Evolutionary conservation across 75 land plant genomes (phyloP), one percentile per base, ranked within the genome.

Genomic region (Cunninghamia lanceolata): DNA sequence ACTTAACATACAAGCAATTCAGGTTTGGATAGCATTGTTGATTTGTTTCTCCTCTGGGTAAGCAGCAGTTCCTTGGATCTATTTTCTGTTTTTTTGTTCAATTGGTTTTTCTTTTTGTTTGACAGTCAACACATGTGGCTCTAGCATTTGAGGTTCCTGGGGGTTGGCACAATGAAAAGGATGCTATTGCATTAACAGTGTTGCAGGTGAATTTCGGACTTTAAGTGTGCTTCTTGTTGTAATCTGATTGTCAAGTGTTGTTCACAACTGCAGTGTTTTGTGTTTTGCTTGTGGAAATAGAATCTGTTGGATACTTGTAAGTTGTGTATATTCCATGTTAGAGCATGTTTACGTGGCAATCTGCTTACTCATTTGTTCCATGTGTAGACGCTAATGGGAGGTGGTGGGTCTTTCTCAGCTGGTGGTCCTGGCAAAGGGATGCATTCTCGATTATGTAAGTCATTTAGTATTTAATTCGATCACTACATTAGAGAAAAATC

Each of bases 101-200:
- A 34, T 1, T 19, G 52, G 3, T 85, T 83, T 87, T 34, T 36
- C 11, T 86, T 86, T 52, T 28, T 63, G 28, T 40, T 46, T 36
- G 84, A 42, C 94, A 93, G 96, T 85, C 35, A 53, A 93, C 97
- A n/a, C 99, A 98, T 88, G 90, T 98, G 85, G 99, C 97, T 74
- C 91, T 98, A 85, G 99, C 97, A 5, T 98, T 98, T 92, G 99
- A 96, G 87, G 91, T 92, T 87, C 99, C 97, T 42, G 99, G 99
- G 54, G 99, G 99, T 46, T 98, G 99, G 99, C 87, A 87, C n/a
- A 93, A 94, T 63, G 96, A 94, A 53, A 95, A 94, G 88, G 99
- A 96, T 43, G 92, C 96, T 2, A 89, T 93, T 84, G 89, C 92
- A 38, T 85, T 95, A 78, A 94, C 96, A 43, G 99, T 98, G 40